These are phyloP conservation scores for Paradendryphiella salina DNA, from an alignment of 2,329 filamentous ascomycete genomes.

Conservation along the genomic window DNA sequence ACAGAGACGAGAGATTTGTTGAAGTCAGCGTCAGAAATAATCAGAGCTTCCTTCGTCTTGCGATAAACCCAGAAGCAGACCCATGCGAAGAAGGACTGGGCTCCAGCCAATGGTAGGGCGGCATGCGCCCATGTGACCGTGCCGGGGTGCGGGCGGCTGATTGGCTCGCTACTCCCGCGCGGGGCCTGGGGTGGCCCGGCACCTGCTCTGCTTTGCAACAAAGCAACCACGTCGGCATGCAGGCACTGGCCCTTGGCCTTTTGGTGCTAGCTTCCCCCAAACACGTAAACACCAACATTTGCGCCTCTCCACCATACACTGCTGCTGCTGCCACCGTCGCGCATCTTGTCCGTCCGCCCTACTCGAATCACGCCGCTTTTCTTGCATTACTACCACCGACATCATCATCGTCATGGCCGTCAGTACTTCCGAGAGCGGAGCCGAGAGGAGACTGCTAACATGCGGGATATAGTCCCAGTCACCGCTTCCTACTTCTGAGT, in stretches of 20 bases:
- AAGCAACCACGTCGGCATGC: conserved; percentile 9
- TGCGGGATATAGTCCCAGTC: conserved; percentile 17
- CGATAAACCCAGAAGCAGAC: conserved; percentile 2
- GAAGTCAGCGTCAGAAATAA: conserved; percentile 5
- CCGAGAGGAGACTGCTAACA: conserved; percentile 1
- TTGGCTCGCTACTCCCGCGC: neutral
- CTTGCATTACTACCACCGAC: conserved; percentile 20
- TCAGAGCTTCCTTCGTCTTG: conserved; percentile 5
- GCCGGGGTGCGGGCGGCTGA: neutral
- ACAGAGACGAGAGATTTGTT: neutral
- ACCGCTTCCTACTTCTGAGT: conserved; percentile 41
- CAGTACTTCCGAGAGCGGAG: conserved; percentile 5
- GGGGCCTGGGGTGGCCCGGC: neutral
- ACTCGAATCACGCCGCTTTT: neutral
- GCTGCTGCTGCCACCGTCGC: neutral
- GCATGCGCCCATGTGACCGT: conserved; percentile 6
- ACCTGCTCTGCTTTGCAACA: conserved; percentile 1
- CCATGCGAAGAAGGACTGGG: neutral
- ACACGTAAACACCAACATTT: conserved; percentile 6
- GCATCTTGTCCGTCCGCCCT: conserved; percentile 6
- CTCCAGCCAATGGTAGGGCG: conserved; percentile 7
- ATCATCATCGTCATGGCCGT: conserved; percentile 36
- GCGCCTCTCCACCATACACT: neutral
- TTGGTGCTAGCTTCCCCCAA: conserved; percentile 6
- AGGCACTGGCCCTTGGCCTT: neutral